These are phyloP conservation scores for Tetrahymena thermophila DNA, from an alignment of 73 alveolate species.

Conservation along the genomic window DNA sequence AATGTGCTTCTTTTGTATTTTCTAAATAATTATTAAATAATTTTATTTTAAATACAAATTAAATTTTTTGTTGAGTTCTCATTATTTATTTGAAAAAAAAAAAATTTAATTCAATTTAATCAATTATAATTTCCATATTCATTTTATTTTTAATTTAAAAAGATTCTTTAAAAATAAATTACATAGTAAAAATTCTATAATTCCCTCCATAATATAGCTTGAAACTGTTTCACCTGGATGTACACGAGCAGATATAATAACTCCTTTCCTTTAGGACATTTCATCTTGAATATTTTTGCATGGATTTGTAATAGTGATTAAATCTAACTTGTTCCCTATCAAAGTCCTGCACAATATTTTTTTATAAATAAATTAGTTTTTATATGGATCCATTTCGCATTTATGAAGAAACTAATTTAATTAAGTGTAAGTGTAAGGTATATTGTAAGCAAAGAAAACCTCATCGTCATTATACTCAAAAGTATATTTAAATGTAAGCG, in stretches of 20 bases:
- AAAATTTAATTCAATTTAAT: too few relatives aligned
- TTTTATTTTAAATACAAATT: too few relatives aligned
- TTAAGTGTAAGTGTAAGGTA: conserved; percentile 70
- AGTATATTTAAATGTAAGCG: conserved; percentile 53
- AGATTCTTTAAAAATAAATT: background rate
- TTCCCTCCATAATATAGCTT: conserved; percentile 22
- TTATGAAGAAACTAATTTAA: background rate
- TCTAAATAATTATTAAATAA: background rate
- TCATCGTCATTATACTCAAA: conserved; percentile 43
- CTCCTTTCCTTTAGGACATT: conserved; percentile 8
- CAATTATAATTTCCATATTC: too few relatives aligned
- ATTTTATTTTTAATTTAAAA: background rate
- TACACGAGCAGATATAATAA: conserved; percentile 5
- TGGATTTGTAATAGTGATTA: conserved; percentile 23
- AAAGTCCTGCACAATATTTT: background rate
- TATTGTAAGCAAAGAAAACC: conserved; percentile 70
- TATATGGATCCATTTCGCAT: background rate
- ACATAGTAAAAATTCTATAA: conserved; percentile 5
- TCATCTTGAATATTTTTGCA: background rate
- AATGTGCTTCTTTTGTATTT: conserved; percentile 18
- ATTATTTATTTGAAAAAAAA: too few relatives aligned
- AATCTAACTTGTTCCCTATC: conserved; percentile 3
- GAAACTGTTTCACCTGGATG: conserved; percentile 46
- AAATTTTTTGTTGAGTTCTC: too few relatives aligned
- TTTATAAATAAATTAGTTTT: conserved; percentile 4